Evolutionary conservation across 2,329 filamentous ascomycete species (phyloP).

Genomic region (Plectosphaerella plurivora): DNA sequence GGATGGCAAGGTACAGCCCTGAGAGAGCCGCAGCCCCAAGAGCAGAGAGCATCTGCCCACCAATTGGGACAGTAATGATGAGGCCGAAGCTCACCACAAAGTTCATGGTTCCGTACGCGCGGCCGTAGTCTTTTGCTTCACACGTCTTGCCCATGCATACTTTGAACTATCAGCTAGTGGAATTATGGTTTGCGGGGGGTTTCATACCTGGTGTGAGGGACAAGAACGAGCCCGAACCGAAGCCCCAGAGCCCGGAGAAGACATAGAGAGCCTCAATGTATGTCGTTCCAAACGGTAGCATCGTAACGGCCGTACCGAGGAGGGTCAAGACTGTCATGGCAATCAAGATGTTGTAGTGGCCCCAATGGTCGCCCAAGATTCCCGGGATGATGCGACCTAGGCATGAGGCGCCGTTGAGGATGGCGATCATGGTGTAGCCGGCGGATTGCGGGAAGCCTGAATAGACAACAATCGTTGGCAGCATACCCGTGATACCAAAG

Average conservation of each 20-base stretch:
- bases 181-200: not conserved
- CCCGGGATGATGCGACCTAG: constrained; percentile 39
- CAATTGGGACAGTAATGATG: constrained; percentile 38
- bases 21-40: constrained; percentile 38
- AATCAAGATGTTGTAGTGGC: constrained; percentile 40
- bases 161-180: constrained; percentile 1
- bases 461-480: constrained; percentile 38
- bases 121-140: constrained; percentile 36
- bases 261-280: constrained; percentile 33
- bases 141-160: constrained; percentile 43
- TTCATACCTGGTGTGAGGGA: constrained; percentile 27
- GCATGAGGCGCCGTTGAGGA: constrained; percentile 36
- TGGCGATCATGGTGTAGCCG: constrained; percentile 38
- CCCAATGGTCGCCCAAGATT: constrained; percentile 33
- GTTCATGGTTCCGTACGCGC: constrained; percentile 33
- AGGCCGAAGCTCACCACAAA: constrained; percentile 39
- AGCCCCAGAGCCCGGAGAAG: constrained; percentile 41
- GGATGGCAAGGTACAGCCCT: constrained; percentile 38
- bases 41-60: constrained; percentile 38
- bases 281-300: constrained; percentile 37
- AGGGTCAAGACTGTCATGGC: constrained; percentile 6
- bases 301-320: constrained; percentile 33
- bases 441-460: constrained; percentile 27
- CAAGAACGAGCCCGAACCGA: constrained; percentile 43
- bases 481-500: constrained; percentile 39